Evolutionary conservation across 2,329 filamentous ascomycete genomes (phyloP).

Genomic region (Trichoderma cornu-damae): DNA sequence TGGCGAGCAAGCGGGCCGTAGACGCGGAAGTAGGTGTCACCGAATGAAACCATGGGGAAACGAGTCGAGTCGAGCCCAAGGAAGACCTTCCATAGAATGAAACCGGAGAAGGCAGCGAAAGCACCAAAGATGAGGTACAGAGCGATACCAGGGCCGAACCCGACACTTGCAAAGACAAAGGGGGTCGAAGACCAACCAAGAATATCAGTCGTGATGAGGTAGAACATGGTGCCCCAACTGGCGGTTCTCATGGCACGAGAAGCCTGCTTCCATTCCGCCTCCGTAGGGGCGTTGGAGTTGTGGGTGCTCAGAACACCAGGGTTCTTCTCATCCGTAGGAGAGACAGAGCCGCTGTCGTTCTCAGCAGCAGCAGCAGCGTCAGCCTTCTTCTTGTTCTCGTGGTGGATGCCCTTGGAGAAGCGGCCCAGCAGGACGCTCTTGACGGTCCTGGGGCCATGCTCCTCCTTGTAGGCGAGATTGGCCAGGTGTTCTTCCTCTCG

Average conservation of each 20-base stretch:
- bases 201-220: constrained; percentile 14
- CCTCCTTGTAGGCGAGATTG: constrained; percentile 9
- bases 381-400: constrained; percentile 16
- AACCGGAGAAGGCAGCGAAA: constrained; percentile 11
- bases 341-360: not conserved
- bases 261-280: constrained; percentile 14
- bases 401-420: constrained; percentile 14
- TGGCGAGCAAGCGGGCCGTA: constrained; percentile 11
- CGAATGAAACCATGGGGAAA: constrained; percentile 14
- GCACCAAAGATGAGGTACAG: constrained; percentile 12
- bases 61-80: constrained; percentile 15
- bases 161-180: constrained; percentile 17
- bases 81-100: constrained; percentile 12
- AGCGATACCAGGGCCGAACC: constrained; percentile 12
- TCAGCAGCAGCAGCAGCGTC: not conserved
- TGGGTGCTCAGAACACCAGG: not conserved
- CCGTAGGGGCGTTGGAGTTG: not conserved
- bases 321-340: constrained; percentile 7
- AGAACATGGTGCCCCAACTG: constrained; percentile 14
- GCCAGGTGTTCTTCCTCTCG: constrained; percentile 12
- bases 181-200: constrained; percentile 12
- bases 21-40: constrained; percentile 16
- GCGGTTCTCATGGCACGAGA: constrained; percentile 14
- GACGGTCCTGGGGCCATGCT: constrained; percentile 1
- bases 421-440: constrained; percentile 1